These are phyloP conservation scores for Hypoxylon crocopeplum DNA, from an alignment of 495 filamentous ascomycete species.

Conservation along the genomic window DNA sequence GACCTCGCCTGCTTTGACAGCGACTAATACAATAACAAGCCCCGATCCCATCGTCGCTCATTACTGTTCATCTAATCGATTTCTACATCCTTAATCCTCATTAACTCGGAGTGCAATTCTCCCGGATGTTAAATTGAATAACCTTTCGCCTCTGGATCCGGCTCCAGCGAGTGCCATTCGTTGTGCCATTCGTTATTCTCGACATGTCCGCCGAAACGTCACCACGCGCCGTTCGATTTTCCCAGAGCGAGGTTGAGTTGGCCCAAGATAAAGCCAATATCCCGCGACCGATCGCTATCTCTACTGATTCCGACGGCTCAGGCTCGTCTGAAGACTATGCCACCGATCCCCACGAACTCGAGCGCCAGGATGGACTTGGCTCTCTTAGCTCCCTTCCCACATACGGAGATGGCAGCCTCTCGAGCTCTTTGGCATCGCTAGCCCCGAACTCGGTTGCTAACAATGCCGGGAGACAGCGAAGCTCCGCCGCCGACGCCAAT, in stretches of 20 bases:
- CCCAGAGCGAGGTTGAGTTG: slow-evolving; percentile 46
- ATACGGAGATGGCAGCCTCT: slow-evolving; percentile 46
- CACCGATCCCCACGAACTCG: slow-evolving; percentile 53
- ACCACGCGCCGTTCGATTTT: slow-evolving; percentile 61
- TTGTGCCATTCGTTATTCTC: slow-evolving; percentile 13
- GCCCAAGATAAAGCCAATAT: slow-evolving; percentile 47
- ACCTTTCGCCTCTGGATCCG: slow-evolving; percentile 17
- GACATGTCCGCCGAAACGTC: slow-evolving; percentile 55
- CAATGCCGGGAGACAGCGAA: slow-evolving; percentile 45
- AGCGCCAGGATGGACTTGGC: slow-evolving; percentile 56
- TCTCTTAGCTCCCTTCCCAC: slow-evolving; percentile 51
- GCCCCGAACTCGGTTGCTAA: slow-evolving; percentile 50
- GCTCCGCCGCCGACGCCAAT: slow-evolving; percentile 1
- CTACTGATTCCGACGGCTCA: slow-evolving; percentile 69
- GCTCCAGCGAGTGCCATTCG: slow-evolving; percentile 31
- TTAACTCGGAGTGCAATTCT: neutral
- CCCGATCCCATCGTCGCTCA: slow-evolving; percentile 17
- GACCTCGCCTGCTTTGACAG: slow-evolving; percentile 26
- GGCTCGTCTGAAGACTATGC: slow-evolving; percentile 67
- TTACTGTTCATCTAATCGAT: neutral
- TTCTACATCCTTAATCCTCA: neutral
- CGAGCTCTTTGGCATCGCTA: slow-evolving; percentile 45
- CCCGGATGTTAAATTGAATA: slow-evolving; percentile 27
- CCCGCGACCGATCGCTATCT: slow-evolving; percentile 55
- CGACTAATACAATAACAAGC: slow-evolving; percentile 7